Evolutionary conservation across 768 basidiomycete species (phyloP), one percentile per base, ranked within the genome.

Genomic region (Lentinus tigrinus): DNA sequence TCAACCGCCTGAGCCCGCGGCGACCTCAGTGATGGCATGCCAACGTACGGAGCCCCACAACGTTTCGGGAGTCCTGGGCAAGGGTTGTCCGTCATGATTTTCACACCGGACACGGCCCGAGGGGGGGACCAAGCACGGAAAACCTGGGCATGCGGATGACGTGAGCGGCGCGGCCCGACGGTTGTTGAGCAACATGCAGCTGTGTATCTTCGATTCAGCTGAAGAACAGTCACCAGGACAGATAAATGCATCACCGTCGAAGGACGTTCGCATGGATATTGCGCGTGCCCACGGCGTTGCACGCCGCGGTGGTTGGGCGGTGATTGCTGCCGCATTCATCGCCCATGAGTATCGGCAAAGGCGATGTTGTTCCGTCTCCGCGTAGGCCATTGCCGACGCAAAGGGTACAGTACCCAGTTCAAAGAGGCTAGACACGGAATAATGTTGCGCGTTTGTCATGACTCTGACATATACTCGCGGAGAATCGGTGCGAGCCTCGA

Each of bases 241-340:
- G 16, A 27, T 4, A 42, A 19, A 46, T n/a, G 10, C 21, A 23
- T 44, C 17, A 44, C 10, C 10, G 23, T 13, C 21, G 21, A 23
- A 8, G 13, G 4, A 23, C 31, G 21, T 19, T 44, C 43, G 43
- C 23, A 46, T 46, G 43, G 9, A 19, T 9, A 46, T 13, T 46
- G 21, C 21, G 14, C 19, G 47, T 34, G 16, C 28, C 34, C n/a
- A 37, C n/a, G n/a, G 23, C 38, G 9, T 42, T 37, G 39, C 38
- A 52, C 10, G 21, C 27, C 27, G 43, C 56, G 56, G 50, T 39
- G 16, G 44, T 57, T 52, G 49, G 43, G 31, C 49, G 56, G 56
- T 46, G 56, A 57, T 57, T 46, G 56, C 31, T 27, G 23, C 38
- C 23, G 21, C 19, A 9, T 19, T 44, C 43, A 16, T 21, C 43